These are phyloP conservation scores for Trichomonas vaginalis DNA, from an alignment of 208 protist genomes.

Conservation along the genomic window DNA sequence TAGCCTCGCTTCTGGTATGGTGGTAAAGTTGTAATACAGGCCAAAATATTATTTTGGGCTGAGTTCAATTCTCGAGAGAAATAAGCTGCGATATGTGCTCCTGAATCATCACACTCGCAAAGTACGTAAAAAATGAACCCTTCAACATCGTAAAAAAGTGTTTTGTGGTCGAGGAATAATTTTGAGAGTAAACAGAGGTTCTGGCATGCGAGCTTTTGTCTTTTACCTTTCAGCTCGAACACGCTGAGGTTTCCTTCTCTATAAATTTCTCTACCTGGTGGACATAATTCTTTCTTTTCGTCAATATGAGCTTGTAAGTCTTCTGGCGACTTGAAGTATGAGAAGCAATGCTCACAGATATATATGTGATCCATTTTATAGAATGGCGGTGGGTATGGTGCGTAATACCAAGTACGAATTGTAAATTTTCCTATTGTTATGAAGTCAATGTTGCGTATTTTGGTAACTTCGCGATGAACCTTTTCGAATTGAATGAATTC, in stretches of 20 bases:
- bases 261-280: background rate
- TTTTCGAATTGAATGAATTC: background rate
- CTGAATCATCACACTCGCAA: constrained; percentile 65
- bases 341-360: background rate
- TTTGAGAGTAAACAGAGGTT: constrained; percentile 93
- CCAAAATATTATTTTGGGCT: background rate
- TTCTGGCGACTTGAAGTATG: background rate
- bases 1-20: constrained; percentile 56
- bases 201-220: constrained; percentile 42
- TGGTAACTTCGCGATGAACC: background rate
- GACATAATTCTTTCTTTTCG: background rate
- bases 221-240: background rate
- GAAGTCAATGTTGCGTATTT: background rate
- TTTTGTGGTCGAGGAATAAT: constrained; percentile 98
- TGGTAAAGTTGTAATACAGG: background rate
- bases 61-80: constrained; percentile 66
- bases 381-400: background rate
- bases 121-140: constrained; percentile 97
- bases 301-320: background rate
- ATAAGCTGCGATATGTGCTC: constrained; percentile 83
- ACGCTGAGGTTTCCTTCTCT: background rate
- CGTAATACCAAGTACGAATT: background rate
- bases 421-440: background rate
- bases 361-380: background rate
- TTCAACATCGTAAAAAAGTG: constrained; percentile 93